phyloP scores from a whole-genome alignment of 2,329 filamentous ascomycete species.

The Aspergillus tanneri region DNA sequence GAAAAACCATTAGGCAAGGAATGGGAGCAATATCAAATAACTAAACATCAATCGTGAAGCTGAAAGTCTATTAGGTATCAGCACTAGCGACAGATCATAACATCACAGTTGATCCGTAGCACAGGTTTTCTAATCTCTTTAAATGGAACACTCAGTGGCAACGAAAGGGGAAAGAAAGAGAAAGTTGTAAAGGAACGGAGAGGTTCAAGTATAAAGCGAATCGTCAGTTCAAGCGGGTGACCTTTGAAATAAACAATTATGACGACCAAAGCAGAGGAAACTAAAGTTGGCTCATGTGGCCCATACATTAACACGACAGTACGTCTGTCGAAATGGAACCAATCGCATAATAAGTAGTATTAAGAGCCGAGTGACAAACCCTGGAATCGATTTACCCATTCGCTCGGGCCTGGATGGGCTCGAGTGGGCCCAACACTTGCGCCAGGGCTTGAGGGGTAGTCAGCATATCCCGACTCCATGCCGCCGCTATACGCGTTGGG shows the following conservation, averaged over 20 bases:
- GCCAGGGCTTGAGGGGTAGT: constrained; percentile 36
- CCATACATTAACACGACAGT: neutral
- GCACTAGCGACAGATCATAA: constrained; percentile 29
- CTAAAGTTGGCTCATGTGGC: neutral
- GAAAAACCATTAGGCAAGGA: neutral
- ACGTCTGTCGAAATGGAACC: neutral
- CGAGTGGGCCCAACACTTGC: constrained; percentile 34
- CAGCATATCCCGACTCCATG: constrained; percentile 36
- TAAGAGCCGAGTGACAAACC: constrained; percentile 68
- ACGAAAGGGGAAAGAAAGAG: neutral
- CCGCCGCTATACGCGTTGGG: constrained; percentile 39
- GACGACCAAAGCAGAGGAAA: no score
- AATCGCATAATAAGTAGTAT: constrained; percentile 9
- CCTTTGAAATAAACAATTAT: neutral
- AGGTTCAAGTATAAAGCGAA: neutral
- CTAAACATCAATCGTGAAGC: constrained; percentile 23
- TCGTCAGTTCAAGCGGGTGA: neutral
- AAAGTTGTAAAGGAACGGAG: neutral
- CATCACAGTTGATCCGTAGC: constrained; percentile 26
- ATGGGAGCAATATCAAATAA: neutral
- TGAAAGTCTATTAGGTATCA: constrained; percentile 33
- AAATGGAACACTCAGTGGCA: neutral
- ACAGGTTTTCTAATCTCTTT: constrained; percentile 29
- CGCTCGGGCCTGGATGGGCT: constrained; percentile 42
- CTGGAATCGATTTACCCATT: constrained; percentile 67